Percentiles rank a stretch among this genome's conserved stretches.
phyloP scores from a whole-genome alignment of 345 rosid species.

The Gossypium australe region DNA sequence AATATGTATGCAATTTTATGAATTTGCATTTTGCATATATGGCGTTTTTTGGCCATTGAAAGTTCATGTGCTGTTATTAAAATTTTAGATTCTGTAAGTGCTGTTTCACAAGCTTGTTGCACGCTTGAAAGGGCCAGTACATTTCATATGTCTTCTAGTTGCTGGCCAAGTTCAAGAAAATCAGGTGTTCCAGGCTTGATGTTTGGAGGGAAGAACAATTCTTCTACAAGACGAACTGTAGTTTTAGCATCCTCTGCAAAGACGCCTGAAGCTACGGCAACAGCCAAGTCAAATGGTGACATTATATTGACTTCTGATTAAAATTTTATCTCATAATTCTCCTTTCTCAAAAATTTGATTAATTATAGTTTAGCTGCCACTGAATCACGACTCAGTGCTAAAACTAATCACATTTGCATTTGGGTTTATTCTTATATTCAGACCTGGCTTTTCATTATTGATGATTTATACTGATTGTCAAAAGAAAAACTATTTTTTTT shows the following conservation, averaged over 20 bases:
- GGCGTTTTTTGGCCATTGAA: not conserved
- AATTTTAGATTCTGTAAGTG: slow-evolving; percentile 36
- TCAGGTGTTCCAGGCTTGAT: slow-evolving; percentile 26
- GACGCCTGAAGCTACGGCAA: slow-evolving; percentile 40
- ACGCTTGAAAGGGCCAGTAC: slow-evolving; percentile 24
- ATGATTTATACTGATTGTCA: not conserved
- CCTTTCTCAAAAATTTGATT: not conserved
- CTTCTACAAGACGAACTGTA: slow-evolving; percentile 21
- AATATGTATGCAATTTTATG: not conserved
- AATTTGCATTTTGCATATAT: not conserved
- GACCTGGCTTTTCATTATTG: not conserved
- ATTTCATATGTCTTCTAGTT: slow-evolving; percentile 20
- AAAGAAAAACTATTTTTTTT: not conserved
- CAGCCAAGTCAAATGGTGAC: slow-evolving; percentile 52
- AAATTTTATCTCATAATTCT: not conserved
- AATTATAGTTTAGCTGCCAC: slow-evolving; percentile 1
- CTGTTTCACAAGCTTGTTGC: slow-evolving; percentile 20
- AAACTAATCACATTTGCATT: not conserved
- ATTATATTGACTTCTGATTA: slow-evolving; percentile 4
- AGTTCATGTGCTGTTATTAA: not conserved
- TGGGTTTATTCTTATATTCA: not conserved
- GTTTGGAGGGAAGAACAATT: slow-evolving; percentile 13
- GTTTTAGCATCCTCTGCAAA: slow-evolving; percentile 33
- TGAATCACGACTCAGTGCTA: not conserved
- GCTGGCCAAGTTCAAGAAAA: slow-evolving; percentile 30